Conservation (phyloP, 805 yeast species). For the Vanderwaltozyma verrucispora region DNA sequence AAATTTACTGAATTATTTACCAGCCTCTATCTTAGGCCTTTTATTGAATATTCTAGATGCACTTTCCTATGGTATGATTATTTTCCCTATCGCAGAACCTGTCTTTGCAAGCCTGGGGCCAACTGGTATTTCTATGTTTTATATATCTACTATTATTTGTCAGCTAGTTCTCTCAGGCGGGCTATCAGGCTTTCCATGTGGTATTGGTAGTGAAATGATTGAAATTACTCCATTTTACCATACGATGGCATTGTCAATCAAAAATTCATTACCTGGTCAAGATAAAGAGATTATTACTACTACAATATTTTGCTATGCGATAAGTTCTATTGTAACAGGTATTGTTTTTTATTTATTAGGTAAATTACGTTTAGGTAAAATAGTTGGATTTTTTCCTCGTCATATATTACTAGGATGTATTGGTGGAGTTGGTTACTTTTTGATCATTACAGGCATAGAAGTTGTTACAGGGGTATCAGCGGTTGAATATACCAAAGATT, state of each 20-base stretch:
- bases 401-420: conserved; percentile 95
- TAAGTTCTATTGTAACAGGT: conserved; percentile 82
- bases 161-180: conserved; percentile 86
- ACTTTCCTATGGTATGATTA: conserved; percentile 92
- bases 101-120: conserved; percentile 73
- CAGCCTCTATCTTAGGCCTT: conserved; percentile 80
- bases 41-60: conserved; percentile 86
- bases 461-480: conserved; percentile 77
- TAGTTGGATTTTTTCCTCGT: conserved; percentile 92
- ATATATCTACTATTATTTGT: conserved; percentile 80
- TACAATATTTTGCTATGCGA: conserved; percentile 74
- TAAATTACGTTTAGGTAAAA: conserved; percentile 64
- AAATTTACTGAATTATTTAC: conserved; percentile 29
- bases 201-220: conserved; percentile 97
- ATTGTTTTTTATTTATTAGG: conserved; percentile 69
- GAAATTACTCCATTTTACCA: conserved; percentile 99
- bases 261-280: conserved; percentile 29
- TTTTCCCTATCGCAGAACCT: conserved; percentile 83
- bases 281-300: conserved; percentile 70
- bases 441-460: conserved; percentile 82
- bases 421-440: conserved; percentile 96
- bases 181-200: conserved; percentile 78
- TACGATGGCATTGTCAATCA: conserved; percentile 74
- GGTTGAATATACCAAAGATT: conserved; percentile 49
- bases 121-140: conserved; percentile 88